phyloP scores from a whole-genome alignment of 768 basidiomycete species.

The Lentinula detonsa region DNA sequence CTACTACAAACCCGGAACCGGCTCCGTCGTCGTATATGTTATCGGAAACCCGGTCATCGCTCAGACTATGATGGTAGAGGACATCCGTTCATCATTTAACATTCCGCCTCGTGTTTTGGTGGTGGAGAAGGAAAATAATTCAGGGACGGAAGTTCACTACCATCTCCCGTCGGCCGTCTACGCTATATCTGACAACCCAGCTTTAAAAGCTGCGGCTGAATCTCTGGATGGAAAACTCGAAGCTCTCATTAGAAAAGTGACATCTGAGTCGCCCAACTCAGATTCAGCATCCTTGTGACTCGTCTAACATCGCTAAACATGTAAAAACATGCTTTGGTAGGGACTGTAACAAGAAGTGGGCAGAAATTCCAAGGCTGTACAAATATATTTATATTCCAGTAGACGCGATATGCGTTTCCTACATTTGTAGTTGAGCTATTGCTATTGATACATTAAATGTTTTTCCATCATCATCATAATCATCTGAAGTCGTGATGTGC shows the following conservation, averaged over 20 bases:
- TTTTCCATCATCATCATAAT: too few species aligned
- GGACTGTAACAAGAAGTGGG: too few species aligned
- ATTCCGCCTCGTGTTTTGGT: constrained; percentile 43
- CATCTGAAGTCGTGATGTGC: too few species aligned
- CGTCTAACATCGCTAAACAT: too few species aligned
- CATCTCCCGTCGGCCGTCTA: constrained; percentile 44
- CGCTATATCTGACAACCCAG: constrained; percentile 20
- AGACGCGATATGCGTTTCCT: not conserved
- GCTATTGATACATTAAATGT: not conserved
- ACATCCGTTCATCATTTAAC: constrained; percentile 32
- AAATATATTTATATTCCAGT: not conserved
- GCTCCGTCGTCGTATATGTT: constrained; percentile 33
- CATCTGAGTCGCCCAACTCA: constrained; percentile 8
- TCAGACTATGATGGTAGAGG: constrained; percentile 33
- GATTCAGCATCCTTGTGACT: not conserved
- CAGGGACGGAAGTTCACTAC: constrained; percentile 37
- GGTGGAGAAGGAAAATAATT: constrained; percentile 27
- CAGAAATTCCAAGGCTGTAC: not conserved
- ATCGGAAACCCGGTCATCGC: constrained; percentile 50
- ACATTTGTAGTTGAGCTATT: not conserved
- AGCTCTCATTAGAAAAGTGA: constrained; percentile 28
- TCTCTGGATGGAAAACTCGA: constrained; percentile 40
- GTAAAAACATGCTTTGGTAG: too few species aligned
- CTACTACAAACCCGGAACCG: constrained; percentile 21
- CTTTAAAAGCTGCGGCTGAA: constrained; percentile 26